A percentile compares a stretch with the other conserved stretches of the same genome.
Evolutionary conservation across 768 basidiomycete species (phyloP).

Genomic region (Calocera cornea): DNA sequence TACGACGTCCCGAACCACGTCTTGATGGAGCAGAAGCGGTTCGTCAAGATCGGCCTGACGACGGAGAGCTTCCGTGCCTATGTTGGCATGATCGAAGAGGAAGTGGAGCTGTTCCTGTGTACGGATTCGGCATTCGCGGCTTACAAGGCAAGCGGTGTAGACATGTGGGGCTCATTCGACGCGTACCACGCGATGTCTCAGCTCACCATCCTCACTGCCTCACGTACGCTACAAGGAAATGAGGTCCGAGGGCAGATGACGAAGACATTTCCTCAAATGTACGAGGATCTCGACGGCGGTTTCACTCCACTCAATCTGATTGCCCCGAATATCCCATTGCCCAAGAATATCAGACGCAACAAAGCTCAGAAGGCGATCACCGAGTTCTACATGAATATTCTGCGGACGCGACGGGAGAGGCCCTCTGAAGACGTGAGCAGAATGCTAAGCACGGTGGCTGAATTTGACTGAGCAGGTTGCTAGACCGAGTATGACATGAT

Average conservation of each 20-base stretch:
- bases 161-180: constrained; percentile 59
- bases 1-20: constrained; percentile 93
- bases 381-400: constrained; percentile 80
- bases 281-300: constrained; percentile 83
- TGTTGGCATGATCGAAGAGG: constrained; percentile 53
- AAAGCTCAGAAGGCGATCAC: constrained; percentile 84
- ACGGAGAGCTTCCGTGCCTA: constrained; percentile 83
- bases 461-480: constrained; percentile 7
- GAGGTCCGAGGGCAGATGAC: constrained; percentile 72
- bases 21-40: constrained; percentile 98
- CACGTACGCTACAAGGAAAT: constrained; percentile 81
- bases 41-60: constrained; percentile 90
- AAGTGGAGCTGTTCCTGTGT: constrained; percentile 56
- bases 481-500: constrained; percentile 85
- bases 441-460: too few species aligned
- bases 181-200: constrained; percentile 62
- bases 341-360: constrained; percentile 80
- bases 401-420: constrained; percentile 44
- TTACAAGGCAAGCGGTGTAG: constrained; percentile 47
- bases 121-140: constrained; percentile 48
- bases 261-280: constrained; percentile 71
- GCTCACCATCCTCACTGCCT: constrained; percentile 89
- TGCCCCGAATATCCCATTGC: constrained; percentile 83
- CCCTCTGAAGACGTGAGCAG: constrained; percentile 25
- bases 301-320: constrained; percentile 93